Base-by-base conservation (phyloP, 2,329 filamentous ascomycete species). In the Fusarium temperatum region DNA sequence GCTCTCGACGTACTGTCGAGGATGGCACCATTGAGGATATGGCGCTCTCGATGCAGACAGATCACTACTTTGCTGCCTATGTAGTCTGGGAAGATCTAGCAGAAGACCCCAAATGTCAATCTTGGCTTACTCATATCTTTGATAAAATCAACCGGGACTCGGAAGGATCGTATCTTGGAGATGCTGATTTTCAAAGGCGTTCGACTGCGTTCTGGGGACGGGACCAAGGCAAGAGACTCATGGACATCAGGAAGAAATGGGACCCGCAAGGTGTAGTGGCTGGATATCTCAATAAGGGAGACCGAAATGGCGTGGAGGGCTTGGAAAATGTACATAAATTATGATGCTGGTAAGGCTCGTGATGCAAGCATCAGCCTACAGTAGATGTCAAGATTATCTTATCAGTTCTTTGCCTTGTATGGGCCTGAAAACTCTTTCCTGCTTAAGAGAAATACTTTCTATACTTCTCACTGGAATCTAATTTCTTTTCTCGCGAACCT, bases 311-410 rank as follows among this genome's bases (percentile, higher is more conserved):
- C 3, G 22, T 51, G 0, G 48, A 51, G 10, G 48, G 48, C 0
- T 24, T 51, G 3, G 30, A 35, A 18, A 51, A 51, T 24, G 15
- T 50, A 10, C 28, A 50, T 13, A 50, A 50, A 6, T 8, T 30
- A 17, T 50, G 3, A 32, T 8, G 0, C 0, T 1, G 13, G 3
- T 4, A 48, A 22, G 1, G 4, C 13, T 5, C 0, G 9, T 2
- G 4, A 28, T 15, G 13, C 4, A 28, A 15, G 9, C 9, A 8
- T 15, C 3, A 28, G 3, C 8, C 4, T 3, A 15, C 0, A 15
- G 18, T 22, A 22, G 9, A 1, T 1, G 3, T 1, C 13, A 28
- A 20, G 3, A 45, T 11, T 28, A 28, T 20, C 1, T 22, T 15
- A 22, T 9, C 3, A 15, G 9, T 5, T 8, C 5, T 3, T 47